Evolutionary conservation across 495 filamentous ascomycete species (phyloP).

Genomic region (Penicillium desertorum): DNA sequence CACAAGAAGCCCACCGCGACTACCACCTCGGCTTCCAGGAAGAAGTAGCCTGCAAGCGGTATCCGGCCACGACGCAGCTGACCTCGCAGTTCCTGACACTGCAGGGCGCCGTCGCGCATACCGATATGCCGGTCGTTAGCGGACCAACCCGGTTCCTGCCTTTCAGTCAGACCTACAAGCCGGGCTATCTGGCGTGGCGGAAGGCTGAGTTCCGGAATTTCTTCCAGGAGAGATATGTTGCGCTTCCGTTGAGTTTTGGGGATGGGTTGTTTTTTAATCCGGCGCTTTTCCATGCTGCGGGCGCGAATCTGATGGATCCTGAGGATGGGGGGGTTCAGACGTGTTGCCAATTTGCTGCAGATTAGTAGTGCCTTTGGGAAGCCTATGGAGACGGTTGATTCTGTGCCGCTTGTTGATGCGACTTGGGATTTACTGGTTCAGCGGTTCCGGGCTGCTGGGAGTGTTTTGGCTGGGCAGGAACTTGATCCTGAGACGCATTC

Average conservation of each 20-base stretch:
- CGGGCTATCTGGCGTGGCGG: slow-evolving; percentile 54
- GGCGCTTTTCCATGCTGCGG: slow-evolving; percentile 57
- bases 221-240: slow-evolving; percentile 48
- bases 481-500: slow-evolving; percentile 25
- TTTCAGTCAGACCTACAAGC: slow-evolving; percentile 51
- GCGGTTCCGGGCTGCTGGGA: slow-evolving; percentile 34
- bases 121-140: slow-evolving; percentile 51
- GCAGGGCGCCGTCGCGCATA: slow-evolving; percentile 58
- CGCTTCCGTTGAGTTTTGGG: slow-evolving; percentile 45
- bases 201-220: slow-evolving; percentile 45
- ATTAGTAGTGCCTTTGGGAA: slow-evolving; percentile 57
- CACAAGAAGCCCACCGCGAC: slow-evolving; percentile 55
- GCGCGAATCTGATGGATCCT: slow-evolving; percentile 44
- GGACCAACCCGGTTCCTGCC: slow-evolving; percentile 56
- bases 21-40: slow-evolving; percentile 59
- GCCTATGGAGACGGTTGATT: slow-evolving; percentile 56
- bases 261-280: slow-evolving; percentile 60
- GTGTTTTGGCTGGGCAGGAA: slow-evolving; percentile 19
- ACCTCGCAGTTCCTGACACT: slow-evolving; percentile 53
- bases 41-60: slow-evolving; percentile 30
- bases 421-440: slow-evolving; percentile 41
- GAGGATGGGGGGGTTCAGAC: slow-evolving; percentile 33
- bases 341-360: slow-evolving; percentile 55
- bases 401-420: slow-evolving; percentile 39
- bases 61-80: slow-evolving; percentile 45